phyloP scores from a whole-genome alignment of 2,329 filamentous ascomycete genomes.

The Trichoderma brevicompactum region DNA sequence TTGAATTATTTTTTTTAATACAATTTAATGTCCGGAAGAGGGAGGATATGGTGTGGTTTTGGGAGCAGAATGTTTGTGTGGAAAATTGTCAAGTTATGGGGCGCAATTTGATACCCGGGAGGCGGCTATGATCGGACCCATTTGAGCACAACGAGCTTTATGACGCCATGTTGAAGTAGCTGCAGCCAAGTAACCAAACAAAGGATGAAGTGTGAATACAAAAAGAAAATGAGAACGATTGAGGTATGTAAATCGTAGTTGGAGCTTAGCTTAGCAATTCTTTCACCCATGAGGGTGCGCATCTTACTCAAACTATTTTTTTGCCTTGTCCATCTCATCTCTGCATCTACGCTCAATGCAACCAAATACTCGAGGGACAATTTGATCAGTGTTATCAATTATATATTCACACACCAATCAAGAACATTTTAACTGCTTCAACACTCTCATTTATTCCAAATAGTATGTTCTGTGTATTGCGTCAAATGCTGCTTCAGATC shows the following conservation, averaged over 20 bases:
- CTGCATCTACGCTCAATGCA: too few relatives aligned
- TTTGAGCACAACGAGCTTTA: neutral
- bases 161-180: slow-evolving; percentile 15
- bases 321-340: neutral
- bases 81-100: neutral
- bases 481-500: slow-evolving; percentile 11
- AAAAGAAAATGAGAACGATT: neutral
- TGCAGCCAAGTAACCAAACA: neutral
- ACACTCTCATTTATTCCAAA: neutral
- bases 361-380: too few relatives aligned
- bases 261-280: too few relatives aligned
- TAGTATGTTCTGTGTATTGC: slow-evolving; percentile 11
- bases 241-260: too few relatives aligned
- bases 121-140: slow-evolving; percentile 9
- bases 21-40: neutral
- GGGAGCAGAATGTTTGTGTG: neutral
- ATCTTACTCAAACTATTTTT: too few relatives aligned
- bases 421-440: neutral
- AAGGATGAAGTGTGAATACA: neutral
- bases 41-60: neutral
- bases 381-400: too few relatives aligned
- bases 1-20: neutral
- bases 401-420: neutral
- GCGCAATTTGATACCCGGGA: slow-evolving; percentile 18
- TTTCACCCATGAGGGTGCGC: too few relatives aligned